phyloP scores from a whole-genome alignment of 83 land plant species.

The Picea mariana region DNA sequence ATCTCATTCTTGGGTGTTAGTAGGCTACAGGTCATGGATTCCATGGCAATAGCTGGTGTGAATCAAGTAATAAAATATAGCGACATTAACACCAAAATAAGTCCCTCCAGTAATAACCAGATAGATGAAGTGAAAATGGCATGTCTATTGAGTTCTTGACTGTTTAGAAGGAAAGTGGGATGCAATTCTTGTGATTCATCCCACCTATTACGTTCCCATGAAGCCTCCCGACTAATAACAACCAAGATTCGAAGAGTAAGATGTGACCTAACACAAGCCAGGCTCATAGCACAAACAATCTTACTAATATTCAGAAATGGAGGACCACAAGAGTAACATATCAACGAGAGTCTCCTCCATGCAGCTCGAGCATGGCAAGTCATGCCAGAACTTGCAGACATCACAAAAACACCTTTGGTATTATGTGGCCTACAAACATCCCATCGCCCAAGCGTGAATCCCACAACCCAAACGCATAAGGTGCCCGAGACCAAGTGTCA shows the following conservation, averaged over 20 bases:
- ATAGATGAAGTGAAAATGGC: slow-evolving; percentile 34
- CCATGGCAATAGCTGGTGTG: slow-evolving; percentile 51
- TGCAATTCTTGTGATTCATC: slow-evolving; percentile 38
- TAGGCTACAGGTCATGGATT: too few relatives aligned
- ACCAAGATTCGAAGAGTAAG: slow-evolving; percentile 69
- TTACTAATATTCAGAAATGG: slow-evolving; percentile 17
- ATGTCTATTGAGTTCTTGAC: slow-evolving; percentile 43
- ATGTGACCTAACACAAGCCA: too few relatives aligned
- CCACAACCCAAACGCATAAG: too few relatives aligned
- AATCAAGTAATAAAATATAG: slow-evolving; percentile 59
- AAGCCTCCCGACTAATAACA: slow-evolving; percentile 54
- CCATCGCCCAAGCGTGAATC: too few relatives aligned
- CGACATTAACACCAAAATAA: slow-evolving; percentile 57
- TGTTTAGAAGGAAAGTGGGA: slow-evolving; percentile 26
- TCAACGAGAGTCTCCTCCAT: slow-evolving; percentile 37
- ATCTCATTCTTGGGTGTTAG: too few relatives aligned
- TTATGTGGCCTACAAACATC: background rate
- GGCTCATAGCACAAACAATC: slow-evolving; percentile 68
- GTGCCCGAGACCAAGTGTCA: too few relatives aligned
- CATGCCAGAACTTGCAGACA: too few relatives aligned
- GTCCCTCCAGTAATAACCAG: slow-evolving; percentile 42
- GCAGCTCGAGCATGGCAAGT: slow-evolving; percentile 13
- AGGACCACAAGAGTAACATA: slow-evolving; percentile 17
- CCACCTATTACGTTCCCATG: slow-evolving; percentile 37
- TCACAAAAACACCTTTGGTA: background rate